These are phyloP conservation scores for Udeniomyces megalosporus DNA, from an alignment of 768 basidiomycete genomes.

Conservation along the genomic window DNA sequence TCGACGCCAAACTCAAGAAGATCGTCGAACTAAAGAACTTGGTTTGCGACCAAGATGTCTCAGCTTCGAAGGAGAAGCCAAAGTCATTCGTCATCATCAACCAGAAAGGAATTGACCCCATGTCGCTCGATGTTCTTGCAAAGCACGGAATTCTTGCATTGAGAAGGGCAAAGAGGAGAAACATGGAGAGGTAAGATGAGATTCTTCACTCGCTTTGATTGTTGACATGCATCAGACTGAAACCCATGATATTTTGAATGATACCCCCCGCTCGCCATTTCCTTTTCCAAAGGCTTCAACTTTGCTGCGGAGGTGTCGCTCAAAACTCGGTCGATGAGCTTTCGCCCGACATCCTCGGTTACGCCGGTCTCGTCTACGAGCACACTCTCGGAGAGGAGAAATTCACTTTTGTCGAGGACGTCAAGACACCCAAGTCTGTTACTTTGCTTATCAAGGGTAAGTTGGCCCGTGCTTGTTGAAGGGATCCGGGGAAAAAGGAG, in stretches of 20 bases:
- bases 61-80: slow-evolving; percentile 44
- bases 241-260: background rate
- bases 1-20: slow-evolving; percentile 85
- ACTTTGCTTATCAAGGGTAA: slow-evolving; percentile 84
- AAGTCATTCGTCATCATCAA: slow-evolving; percentile 91
- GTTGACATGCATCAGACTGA: no score
- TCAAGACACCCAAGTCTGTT: slow-evolving; percentile 84
- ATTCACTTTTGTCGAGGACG: slow-evolving; percentile 93
- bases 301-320: slow-evolving; percentile 83
- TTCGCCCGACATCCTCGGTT: slow-evolving; percentile 75
- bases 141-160: slow-evolving; percentile 94
- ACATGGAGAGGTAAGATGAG: slow-evolving; percentile 99
- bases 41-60: slow-evolving; percentile 81
- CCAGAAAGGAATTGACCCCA: slow-evolving; percentile 97
- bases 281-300: slow-evolving; percentile 48
- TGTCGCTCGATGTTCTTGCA: slow-evolving; percentile 84
- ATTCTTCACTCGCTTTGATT: no score
- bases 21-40: slow-evolving; percentile 91
- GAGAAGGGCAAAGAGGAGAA: slow-evolving; percentile 86
- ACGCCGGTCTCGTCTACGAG: slow-evolving; percentile 97
- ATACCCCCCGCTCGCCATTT: background rate
- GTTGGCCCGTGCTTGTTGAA: slow-evolving; percentile 1
- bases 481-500: background rate
- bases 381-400: slow-evolving; percentile 98
- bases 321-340: slow-evolving; percentile 98